Base-by-base conservation (phyloP, 352 stramenopile species). In the Phytophthora cryptogea region DNA sequence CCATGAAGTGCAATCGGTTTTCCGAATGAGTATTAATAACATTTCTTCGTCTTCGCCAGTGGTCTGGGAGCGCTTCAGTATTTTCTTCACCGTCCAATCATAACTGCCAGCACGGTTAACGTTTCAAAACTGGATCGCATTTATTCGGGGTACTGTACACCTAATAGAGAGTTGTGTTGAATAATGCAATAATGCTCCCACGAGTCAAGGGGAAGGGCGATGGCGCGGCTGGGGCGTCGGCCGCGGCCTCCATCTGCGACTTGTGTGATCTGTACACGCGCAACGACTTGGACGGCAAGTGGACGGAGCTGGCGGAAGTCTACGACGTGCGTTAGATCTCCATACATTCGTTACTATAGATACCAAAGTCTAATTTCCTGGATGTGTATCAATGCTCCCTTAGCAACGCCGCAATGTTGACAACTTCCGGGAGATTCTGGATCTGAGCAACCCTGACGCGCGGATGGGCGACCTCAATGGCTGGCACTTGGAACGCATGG, bases 401-500 rank as follows among this genome's bases (percentile, higher is more conserved):
- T 47, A 92, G 81, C 80, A 91, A 86, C 81, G 84, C 26, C 73
- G 74, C 26, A 93, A 90, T 55, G 74, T 89, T 27, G 80, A 91
- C 56, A 91, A 89, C 45, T 66, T 89, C 30, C 61, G 67, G 5
- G 84, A 93, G 63, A 93, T 93, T 56, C 57, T 93, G 27, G 76
- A 88, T 56, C 61, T 93, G 32, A 90, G 80, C 40, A 75, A 72
- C 8, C 84, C 84, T 0, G 76, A 48, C 2, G 71, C 71, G 43
- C 74, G 84, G 13, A 67, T 93, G 49, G 78, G 77, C 28, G 80
- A 86, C 23, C 60, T 93, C 9, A 90, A 80, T 13, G 76, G 76
- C 13, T 93, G 84, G 84, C 80, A 91, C 65, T 54, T 93, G 44
- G 84, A 93, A 66, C 84, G 84, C 40, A 93, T 93, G 81, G 84